These are phyloP conservation scores for Phytopythium cucurbitacearum DNA, from an alignment of 352 stramenopile species.

Conservation along the genomic window DNA sequence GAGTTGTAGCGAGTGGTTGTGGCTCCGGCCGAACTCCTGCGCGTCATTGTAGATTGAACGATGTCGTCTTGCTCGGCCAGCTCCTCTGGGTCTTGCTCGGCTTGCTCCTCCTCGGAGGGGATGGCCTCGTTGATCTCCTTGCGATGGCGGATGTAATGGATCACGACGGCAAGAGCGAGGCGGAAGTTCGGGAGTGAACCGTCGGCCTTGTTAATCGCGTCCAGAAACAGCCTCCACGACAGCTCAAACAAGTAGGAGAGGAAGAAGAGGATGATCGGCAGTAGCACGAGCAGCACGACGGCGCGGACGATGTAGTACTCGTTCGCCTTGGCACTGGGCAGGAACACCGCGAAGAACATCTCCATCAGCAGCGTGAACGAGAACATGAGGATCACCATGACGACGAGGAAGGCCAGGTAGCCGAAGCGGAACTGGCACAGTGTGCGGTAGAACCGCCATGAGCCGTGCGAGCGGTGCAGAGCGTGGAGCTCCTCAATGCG, in stretches of 20 bases:
- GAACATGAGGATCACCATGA: slow-evolving; percentile 83
- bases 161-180: slow-evolving; percentile 66
- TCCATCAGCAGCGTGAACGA: slow-evolving; percentile 84
- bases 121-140: slow-evolving; percentile 40
- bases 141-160: slow-evolving; percentile 73
- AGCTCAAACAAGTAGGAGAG: slow-evolving; percentile 84
- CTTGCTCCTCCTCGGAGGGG: slow-evolving; percentile 10
- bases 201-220: slow-evolving; percentile 70
- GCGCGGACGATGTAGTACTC: slow-evolving; percentile 60
- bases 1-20: not conserved
- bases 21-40: not conserved
- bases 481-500: slow-evolving; percentile 51
- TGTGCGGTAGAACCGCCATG: slow-evolving; percentile 69
- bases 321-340: slow-evolving; percentile 71
- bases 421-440: slow-evolving; percentile 73
- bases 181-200: slow-evolving; percentile 73
- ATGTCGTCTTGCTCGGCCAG: slow-evolving; percentile 3
- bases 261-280: slow-evolving; percentile 67
- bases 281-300: slow-evolving; percentile 44
- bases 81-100: slow-evolving; percentile 4
- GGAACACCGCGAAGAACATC: slow-evolving; percentile 83
- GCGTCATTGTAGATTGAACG: not conserved
- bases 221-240: slow-evolving; percentile 54
- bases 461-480: slow-evolving; percentile 32
- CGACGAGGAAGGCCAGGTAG: slow-evolving; percentile 77